Evolutionary conservation across 495 filamentous ascomycete genomes (phyloP).

Genomic region (Penicillium fimorum): DNA sequence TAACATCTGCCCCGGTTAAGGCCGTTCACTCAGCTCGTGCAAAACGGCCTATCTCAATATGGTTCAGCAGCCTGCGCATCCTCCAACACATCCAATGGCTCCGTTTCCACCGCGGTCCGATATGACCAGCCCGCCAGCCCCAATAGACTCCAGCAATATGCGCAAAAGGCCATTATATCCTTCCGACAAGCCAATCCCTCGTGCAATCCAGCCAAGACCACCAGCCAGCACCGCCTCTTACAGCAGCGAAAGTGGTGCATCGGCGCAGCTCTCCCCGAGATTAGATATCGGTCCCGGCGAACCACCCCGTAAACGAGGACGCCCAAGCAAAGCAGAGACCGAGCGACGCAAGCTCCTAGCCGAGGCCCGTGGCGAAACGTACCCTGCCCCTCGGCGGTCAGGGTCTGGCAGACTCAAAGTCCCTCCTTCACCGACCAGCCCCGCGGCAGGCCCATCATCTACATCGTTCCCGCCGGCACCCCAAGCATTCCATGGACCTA

Average conservation of each 20-base stretch:
- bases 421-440: slow-evolving; percentile 37
- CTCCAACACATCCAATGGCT: slow-evolving; percentile 16
- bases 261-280: slow-evolving; percentile 39
- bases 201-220: slow-evolving; percentile 45
- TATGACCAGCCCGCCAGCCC: slow-evolving; percentile 22
- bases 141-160: slow-evolving; percentile 24
- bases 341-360: slow-evolving; percentile 52
- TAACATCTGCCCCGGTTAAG: slow-evolving; percentile 21
- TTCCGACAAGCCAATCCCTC: slow-evolving; percentile 38
- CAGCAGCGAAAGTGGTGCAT: slow-evolving; percentile 41
- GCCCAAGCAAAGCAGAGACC: slow-evolving; percentile 57
- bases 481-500: slow-evolving; percentile 11
- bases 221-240: slow-evolving; percentile 37
- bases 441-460: slow-evolving; percentile 13
- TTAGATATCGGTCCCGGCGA: slow-evolving; percentile 32
- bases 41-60: slow-evolving; percentile 39
- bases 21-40: slow-evolving; percentile 47
- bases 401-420: slow-evolving; percentile 32
- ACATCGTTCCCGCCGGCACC: slow-evolving; percentile 4
- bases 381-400: slow-evolving; percentile 41
- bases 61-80: slow-evolving; percentile 28
- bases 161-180: slow-evolving; percentile 40
- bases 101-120: slow-evolving; percentile 20
- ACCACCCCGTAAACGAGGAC: slow-evolving; percentile 57
- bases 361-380: slow-evolving; percentile 51